These are phyloP conservation scores for Fusarium newnesense DNA, from an alignment of 2,329 filamentous ascomycete genomes.

Conservation along the genomic window DNA sequence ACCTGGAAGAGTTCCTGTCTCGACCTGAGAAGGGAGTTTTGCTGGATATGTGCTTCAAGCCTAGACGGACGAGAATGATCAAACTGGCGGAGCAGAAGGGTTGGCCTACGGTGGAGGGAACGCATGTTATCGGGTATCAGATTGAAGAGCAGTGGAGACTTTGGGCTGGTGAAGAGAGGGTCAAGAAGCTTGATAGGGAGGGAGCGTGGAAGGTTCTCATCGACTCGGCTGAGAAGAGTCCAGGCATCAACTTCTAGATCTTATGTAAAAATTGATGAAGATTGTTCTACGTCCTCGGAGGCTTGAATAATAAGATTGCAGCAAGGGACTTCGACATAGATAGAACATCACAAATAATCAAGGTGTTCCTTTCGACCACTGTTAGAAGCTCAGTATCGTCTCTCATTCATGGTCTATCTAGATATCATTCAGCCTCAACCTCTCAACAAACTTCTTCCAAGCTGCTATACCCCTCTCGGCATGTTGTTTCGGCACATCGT, in stretches of 20 bases:
- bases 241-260: background rate
- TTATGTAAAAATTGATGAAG: background rate
- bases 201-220: slow-evolving; percentile 14
- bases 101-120: slow-evolving; percentile 4
- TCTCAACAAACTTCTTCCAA: slow-evolving; percentile 1
- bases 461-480: background rate
- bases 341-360: no score
- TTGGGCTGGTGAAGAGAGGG: background rate
- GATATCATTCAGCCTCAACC: background rate
- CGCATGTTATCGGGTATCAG: slow-evolving; percentile 8
- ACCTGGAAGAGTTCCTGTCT: background rate
- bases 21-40: background rate
- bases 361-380: no score
- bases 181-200: background rate
- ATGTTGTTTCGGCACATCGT: background rate
- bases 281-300: fast-evolving
- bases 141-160: slow-evolving; percentile 13
- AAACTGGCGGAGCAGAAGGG: slow-evolving; percentile 2
- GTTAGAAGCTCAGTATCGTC: no score
- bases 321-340: no score
- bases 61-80: slow-evolving; percentile 6
- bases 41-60: slow-evolving; percentile 21
- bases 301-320: no score
- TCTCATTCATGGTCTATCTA: background rate
- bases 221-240: background rate